Conservation (phyloP, 2,329 filamentous ascomycete genomes). For the Colletotrichum camelliae region DNA sequence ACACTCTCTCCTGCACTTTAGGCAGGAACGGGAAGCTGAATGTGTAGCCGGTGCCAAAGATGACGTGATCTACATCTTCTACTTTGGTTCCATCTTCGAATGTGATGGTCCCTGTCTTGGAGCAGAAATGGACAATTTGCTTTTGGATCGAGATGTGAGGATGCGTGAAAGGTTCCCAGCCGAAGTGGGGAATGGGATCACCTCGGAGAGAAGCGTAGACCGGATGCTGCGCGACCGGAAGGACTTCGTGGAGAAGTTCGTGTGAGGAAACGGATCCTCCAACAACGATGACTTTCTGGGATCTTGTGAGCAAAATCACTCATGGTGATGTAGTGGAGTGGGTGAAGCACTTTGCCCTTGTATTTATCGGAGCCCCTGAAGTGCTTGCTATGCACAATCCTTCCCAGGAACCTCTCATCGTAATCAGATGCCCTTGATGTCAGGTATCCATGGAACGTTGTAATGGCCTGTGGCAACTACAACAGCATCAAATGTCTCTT, state of each 20-base stretch:
- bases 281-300: conserved; percentile 57
- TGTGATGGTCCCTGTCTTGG: conserved; percentile 41
- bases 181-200: conserved; percentile 55
- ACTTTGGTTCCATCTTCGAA: conserved; percentile 58
- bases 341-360: conserved; percentile 22
- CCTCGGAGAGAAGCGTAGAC: conserved; percentile 54
- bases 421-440: conserved; percentile 46
- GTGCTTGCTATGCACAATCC: conserved; percentile 45
- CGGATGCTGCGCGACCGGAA: conserved; percentile 48
- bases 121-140: conserved; percentile 46
- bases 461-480: conserved; percentile 47
- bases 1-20: conserved; percentile 49
- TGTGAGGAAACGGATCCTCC: conserved; percentile 63
- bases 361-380: conserved; percentile 35
- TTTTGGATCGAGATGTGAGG: conserved; percentile 49
- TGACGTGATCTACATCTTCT: conserved; percentile 57
- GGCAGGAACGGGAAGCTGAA: conserved; percentile 63
- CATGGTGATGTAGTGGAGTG: background rate
- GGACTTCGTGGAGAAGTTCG: conserved; percentile 60
- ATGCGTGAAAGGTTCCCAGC: conserved; percentile 61
- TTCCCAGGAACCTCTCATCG: conserved; percentile 38
- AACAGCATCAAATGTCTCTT: conserved; percentile 44
- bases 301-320: background rate
- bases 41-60: conserved; percentile 65
- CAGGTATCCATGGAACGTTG: conserved; percentile 43